These are phyloP conservation scores for Dalechampia spathulata DNA, from an alignment of 441 rosid species.

Conservation along the genomic window DNA sequence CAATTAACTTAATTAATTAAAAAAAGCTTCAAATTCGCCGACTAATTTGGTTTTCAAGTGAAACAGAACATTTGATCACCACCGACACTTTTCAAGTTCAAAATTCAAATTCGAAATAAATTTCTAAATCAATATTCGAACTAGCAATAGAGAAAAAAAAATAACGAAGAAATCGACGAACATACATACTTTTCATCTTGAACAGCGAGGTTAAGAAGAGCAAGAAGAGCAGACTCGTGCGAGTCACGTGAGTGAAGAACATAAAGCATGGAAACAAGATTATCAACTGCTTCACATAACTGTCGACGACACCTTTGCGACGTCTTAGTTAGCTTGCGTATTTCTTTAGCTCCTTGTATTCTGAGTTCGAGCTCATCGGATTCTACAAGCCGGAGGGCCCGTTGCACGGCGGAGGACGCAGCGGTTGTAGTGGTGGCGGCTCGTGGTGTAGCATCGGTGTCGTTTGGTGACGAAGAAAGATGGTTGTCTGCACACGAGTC, in stretches of 20 bases:
- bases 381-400: constrained; percentile 44
- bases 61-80: too few relatives aligned
- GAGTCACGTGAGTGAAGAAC: constrained; percentile 31
- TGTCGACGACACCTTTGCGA: constrained; percentile 80
- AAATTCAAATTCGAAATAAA: too few relatives aligned
- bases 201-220: constrained; percentile 93
- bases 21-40: too few relatives aligned
- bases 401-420: constrained; percentile 37
- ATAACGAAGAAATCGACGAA: background rate
- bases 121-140: too few relatives aligned
- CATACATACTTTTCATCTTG: constrained; percentile 84
- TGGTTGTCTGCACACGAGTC: too few relatives aligned
- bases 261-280: constrained; percentile 78
- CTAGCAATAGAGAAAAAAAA: too few relatives aligned
- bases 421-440: constrained; percentile 18
- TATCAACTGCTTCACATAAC: constrained; percentile 50
- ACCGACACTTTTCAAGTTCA: too few relatives aligned
- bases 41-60: too few relatives aligned
- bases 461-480: too few relatives aligned
- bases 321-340: constrained; percentile 83
- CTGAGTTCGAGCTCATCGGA: constrained; percentile 44
- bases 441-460: too few relatives aligned
- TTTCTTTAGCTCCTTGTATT: constrained; percentile 72
- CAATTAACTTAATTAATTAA: too few relatives aligned
- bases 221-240: constrained; percentile 68